These are phyloP conservation scores for Aspergillus heteromorphus DNA, from an alignment of 495 filamentous ascomycete genomes.

Conservation along the genomic window DNA sequence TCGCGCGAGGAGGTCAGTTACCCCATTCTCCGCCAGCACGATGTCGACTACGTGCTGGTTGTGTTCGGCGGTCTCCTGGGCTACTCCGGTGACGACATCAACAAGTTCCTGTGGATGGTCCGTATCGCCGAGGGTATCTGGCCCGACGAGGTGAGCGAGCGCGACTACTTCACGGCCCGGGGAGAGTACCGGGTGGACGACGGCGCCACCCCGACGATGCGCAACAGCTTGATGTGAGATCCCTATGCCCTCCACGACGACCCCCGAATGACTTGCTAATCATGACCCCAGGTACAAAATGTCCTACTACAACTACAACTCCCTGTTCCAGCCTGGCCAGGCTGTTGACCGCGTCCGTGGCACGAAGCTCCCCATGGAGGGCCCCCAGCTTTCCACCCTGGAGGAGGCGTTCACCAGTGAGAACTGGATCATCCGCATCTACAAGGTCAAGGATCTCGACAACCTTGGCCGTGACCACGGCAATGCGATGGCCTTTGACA, in stretches of 20 bases:
- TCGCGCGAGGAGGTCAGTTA: slow-evolving; percentile 97
- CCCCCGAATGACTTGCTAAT: slow-evolving; percentile 29
- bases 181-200: slow-evolving; percentile 96
- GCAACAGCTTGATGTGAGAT: slow-evolving; percentile 96
- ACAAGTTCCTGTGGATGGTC: slow-evolving; percentile 99
- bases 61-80: slow-evolving; percentile 96
- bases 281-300: slow-evolving; percentile 84
- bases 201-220: slow-evolving; percentile 94
- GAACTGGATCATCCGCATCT: slow-evolving; percentile 99
- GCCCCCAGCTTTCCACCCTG: slow-evolving; percentile 78
- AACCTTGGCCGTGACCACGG: slow-evolving; percentile 89
- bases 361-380: slow-evolving; percentile 72
- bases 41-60: slow-evolving; percentile 96
- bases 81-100: slow-evolving; percentile 99
- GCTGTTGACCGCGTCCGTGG: slow-evolving; percentile 88
- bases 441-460: slow-evolving; percentile 98
- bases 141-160: slow-evolving; percentile 97
- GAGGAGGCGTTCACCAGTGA: slow-evolving; percentile 98
- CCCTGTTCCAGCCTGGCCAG: slow-evolving; percentile 87
- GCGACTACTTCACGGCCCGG: slow-evolving; percentile 89
- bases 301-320: slow-evolving; percentile 97
- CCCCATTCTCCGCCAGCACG: slow-evolving; percentile 95
- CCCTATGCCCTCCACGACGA: neutral
- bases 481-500: slow-evolving; percentile 80
- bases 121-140: slow-evolving; percentile 98